These are phyloP conservation scores for Volvox carteri DNA, from an alignment of 163 green algal species.

Conservation along the genomic window DNA sequence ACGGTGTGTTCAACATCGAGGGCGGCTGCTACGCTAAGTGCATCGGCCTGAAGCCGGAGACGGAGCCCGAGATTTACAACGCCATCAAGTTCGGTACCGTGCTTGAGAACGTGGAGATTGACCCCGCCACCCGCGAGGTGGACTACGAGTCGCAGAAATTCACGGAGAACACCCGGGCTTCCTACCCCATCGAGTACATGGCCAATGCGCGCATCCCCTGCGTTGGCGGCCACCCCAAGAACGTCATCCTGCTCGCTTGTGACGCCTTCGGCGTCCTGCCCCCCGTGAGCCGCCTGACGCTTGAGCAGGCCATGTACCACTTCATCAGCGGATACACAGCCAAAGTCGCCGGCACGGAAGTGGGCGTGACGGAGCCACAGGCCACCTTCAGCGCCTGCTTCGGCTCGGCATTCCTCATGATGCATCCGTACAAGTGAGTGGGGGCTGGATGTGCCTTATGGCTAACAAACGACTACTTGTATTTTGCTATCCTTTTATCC, in stretches of 20 bases:
- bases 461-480: too few relatives aligned
- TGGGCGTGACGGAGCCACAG: slow-evolving; percentile 94
- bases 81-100: slow-evolving; percentile 91
- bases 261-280: slow-evolving; percentile 98
- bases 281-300: slow-evolving; percentile 91
- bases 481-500: too few relatives aligned
- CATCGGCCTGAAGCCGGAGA: slow-evolving; percentile 88
- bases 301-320: slow-evolving; percentile 98
- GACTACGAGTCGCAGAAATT: slow-evolving; percentile 73
- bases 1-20: slow-evolving; percentile 99
- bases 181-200: slow-evolving; percentile 98
- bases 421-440: slow-evolving; percentile 63
- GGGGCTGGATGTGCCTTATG: too few relatives aligned
- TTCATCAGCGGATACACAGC: slow-evolving; percentile 97
- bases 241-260: slow-evolving; percentile 96
- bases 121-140: slow-evolving; percentile 86
- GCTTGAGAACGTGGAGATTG: slow-evolving; percentile 97
- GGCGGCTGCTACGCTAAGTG: slow-evolving; percentile 99
- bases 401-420: slow-evolving; percentile 95
- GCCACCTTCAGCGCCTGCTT: slow-evolving; percentile 99
- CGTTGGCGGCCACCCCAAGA: slow-evolving; percentile 93
- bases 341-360: slow-evolving; percentile 96
- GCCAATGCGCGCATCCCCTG: slow-evolving; percentile 95
- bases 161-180: slow-evolving; percentile 88
- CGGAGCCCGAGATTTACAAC: slow-evolving; percentile 92